Base-by-base conservation (phyloP, 2,329 filamentous ascomycete genomes). In the Aspergillus amoenus region DNA sequence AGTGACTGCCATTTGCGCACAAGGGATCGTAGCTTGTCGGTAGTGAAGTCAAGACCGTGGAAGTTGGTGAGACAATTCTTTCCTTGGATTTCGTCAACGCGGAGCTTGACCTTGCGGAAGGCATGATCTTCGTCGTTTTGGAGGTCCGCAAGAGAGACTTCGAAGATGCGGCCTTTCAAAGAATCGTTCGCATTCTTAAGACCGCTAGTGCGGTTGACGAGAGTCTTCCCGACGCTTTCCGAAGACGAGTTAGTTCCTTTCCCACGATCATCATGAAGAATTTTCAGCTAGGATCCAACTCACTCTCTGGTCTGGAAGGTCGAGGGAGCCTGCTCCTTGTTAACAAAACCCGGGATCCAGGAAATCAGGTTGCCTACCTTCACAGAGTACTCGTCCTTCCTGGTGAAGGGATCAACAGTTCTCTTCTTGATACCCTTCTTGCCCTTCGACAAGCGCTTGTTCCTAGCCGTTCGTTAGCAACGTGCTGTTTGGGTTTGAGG, bases 401-500 rank as follows among this genome's bases (percentile, higher is more conserved):
- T 90, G 76, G 93, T 87, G 86, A 97, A 97, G 76, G 94, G 93
- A 81, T 99, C 94, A 73, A 89, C 84, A 76, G 93, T 93, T 84
- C 93, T 93, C 93, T 99, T 97, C 91, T 97, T 97, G 79, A 97
- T 86, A 81, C 94, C 93, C 88, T 99, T 99, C 91, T 97, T 99
- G 84, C 94, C 94, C 88, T 99, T 99, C 70, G 94, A 97, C 85
- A 99, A 88, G 87, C 94, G 92, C 92, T 99, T 99, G 89, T 99
- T 99, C 91, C 89, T 92, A 71, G 27, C 57, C 57, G 47, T 12
- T 39, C 17, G 57, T 66, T 51, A 66, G 64, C 52, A 58, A 56
- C 32, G 7, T 51, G 34, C 37, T 51, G 32, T 21, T n/a, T 37
- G 13, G 11, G 48, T 22, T 17, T 22, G 52, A 13, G 21, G 27